Percentiles rank a stretch among this genome's conserved stretches.
These are phyloP conservation scores for Tetrahymena borealis DNA, from an alignment of 73 alveolate genomes.

Conservation along the genomic window DNA sequence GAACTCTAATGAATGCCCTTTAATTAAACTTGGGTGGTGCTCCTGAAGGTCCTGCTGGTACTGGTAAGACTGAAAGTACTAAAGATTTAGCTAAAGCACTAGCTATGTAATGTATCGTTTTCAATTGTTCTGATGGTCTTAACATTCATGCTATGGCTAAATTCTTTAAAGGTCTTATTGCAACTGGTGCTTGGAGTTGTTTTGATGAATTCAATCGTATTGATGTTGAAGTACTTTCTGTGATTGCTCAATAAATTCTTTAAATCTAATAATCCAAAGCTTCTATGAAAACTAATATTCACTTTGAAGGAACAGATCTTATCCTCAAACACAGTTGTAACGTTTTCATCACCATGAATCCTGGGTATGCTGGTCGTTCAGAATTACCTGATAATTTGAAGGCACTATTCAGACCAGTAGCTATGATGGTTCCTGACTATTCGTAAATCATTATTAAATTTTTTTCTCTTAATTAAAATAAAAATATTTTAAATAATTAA, in stretches of 20 bases:
- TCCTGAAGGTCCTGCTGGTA: constrained; percentile 98
- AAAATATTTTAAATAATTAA: constrained; percentile 69
- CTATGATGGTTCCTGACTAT: constrained; percentile 82
- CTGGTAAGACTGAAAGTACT: constrained; percentile 96
- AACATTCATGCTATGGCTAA: constrained; percentile 78
- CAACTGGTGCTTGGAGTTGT: constrained; percentile 96
- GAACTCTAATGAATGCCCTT: constrained; percentile 93
- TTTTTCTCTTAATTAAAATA: constrained; percentile 49
- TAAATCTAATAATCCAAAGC: constrained; percentile 78
- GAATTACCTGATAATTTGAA: constrained; percentile 85
- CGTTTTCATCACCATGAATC: constrained; percentile 97
- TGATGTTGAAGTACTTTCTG: constrained; percentile 92
- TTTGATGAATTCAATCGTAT: constrained; percentile 97
- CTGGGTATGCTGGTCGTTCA: constrained; percentile 99
- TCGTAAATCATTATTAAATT: constrained; percentile 23
- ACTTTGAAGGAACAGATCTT: constrained; percentile 81
- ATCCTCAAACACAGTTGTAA: constrained; percentile 75
- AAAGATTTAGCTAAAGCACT: constrained; percentile 94
- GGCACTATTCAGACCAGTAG: constrained; percentile 77
- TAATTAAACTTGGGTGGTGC: constrained; percentile 94
- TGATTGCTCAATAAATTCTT: constrained; percentile 85
- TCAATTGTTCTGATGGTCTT: constrained; percentile 77
- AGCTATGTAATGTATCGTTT: constrained; percentile 83
- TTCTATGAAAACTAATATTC: constrained; percentile 56
- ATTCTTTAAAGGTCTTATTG: constrained; percentile 92